These are phyloP conservation scores for Guillardia theta DNA, from an alignment of 78 protist genomes.

Conservation along the genomic window DNA sequence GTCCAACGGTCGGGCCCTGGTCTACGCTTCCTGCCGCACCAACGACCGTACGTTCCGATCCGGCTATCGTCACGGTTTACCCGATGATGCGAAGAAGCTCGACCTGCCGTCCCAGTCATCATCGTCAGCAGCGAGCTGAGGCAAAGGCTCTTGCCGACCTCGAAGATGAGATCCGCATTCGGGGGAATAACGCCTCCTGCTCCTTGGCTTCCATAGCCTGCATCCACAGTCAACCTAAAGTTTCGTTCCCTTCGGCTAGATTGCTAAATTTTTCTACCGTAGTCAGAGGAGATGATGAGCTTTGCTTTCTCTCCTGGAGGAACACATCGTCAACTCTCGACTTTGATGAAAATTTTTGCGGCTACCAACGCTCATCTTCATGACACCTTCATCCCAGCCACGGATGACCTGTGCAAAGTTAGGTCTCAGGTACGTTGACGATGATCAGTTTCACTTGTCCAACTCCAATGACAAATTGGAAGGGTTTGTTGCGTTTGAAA, in stretches of 20 bases:
- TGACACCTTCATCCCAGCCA: constrained; percentile 36
- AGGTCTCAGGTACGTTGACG: background rate
- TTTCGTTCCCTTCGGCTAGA: background rate
- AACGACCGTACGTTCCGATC: too few species aligned
- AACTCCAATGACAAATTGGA: background rate
- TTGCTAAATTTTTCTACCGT: background rate
- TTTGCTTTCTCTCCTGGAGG: background rate
- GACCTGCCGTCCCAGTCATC: too few species aligned
- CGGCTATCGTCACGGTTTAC: too few species aligned
- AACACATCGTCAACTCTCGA: background rate
- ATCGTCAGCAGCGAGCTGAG: too few species aligned
- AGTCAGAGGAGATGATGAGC: constrained; percentile 1
- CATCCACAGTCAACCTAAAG: background rate
- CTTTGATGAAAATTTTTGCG: background rate
- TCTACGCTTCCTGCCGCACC: too few species aligned
- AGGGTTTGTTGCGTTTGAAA: background rate
- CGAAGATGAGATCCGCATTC: constrained; percentile 28
- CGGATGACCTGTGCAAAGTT: background rate
- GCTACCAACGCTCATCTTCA: background rate
- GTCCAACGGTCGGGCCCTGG: too few species aligned
- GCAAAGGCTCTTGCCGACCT: too few species aligned
- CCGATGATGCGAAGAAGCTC: too few species aligned
- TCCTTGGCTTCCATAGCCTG: constrained; percentile 25
- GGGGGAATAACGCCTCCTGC: constrained; percentile 40
- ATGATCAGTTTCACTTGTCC: background rate